phyloP scores from a whole-genome alignment of 2,329 filamentous ascomycete species.

The Alternaria sp. region DNA sequence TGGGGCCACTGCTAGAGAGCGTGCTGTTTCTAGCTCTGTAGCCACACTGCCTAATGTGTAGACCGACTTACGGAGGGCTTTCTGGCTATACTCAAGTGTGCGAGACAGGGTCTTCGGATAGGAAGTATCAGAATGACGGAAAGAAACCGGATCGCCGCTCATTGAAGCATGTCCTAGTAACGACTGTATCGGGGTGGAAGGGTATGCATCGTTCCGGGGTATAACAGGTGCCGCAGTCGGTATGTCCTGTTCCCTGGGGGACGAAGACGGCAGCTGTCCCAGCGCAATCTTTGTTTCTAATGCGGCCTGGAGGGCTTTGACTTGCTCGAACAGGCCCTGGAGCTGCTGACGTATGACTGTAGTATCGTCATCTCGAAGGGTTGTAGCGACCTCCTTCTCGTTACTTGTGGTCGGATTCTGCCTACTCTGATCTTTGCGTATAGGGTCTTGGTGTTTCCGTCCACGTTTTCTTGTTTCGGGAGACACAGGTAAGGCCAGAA shows the following conservation, averaged over 20 bases:
- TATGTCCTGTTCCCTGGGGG: not conserved
- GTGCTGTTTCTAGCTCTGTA: not conserved
- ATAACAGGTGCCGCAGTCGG: not conserved
- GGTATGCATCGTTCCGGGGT: not conserved
- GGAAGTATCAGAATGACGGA: not conserved
- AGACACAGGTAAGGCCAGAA: not conserved
- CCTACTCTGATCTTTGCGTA: not conserved
- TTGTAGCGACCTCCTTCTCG: not conserved
- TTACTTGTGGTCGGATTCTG: not conserved
- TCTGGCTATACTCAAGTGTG: not conserved
- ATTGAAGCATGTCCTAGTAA: not conserved
- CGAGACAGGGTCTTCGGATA: not conserved
- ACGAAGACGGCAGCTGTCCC: not conserved
- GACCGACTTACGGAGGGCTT: not conserved
- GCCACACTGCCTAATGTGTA: not conserved
- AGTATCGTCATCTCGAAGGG: not conserved
- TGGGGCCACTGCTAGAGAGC: not conserved
- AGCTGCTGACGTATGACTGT: slow-evolving; percentile 14
- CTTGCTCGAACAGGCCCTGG: slow-evolving; percentile 20
- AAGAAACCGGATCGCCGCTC: not conserved
- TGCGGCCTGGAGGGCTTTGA: slow-evolving; percentile 17
- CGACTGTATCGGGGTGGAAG: not conserved
- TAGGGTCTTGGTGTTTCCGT: not conserved
- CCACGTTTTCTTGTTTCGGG: not conserved
- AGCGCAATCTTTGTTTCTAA: not conserved